Evolutionary conservation across 2,329 filamentous ascomycete species (phyloP), one percentile per base, ranked within the genome.

Genomic region (Periconia macrospinosa): DNA sequence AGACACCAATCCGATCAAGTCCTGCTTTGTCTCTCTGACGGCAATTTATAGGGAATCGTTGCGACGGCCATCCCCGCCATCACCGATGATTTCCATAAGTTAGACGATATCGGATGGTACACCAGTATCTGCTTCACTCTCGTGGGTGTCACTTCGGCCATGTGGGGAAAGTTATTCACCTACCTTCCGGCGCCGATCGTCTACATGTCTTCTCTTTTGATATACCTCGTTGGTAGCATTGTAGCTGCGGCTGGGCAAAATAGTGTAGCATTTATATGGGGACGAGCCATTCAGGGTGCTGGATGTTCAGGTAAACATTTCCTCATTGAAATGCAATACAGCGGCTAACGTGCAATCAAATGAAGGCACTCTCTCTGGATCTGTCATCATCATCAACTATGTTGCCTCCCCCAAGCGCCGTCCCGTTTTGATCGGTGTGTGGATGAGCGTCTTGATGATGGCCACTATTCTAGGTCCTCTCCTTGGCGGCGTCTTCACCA

Each of bases 91-190:
- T 62, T 61, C 56, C 50, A 55, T 17, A 37, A 35, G 9, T 49
- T 61, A 11, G 50, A 56, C 40, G 51, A 62, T 7, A 50, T 62
- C 30, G 56, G 53, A 17, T 63, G 60, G 59, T 63, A 63, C n/a
- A 54, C 52, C 10, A 51, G 50, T 10, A 56, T 59, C 7, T 41
- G 13, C 30, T 54, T 71, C 19, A 6, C 53, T 30, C 19, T 41
- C 3, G 44, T 42, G 10, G 37, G 23, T 13, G 37, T 17, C 15
- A 19, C 30, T 17, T 17, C 11, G 30, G 18, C 40, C 5, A 30
- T 53, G 41, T 56, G 43, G 40, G 54, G 54, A 10, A 56, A 56
- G 45, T 17, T 50, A 30, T 53, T 41, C 50, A 56, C 40, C 10
- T 53, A 50, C 44, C 18, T 56, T 14, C n/a, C 19, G 10, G 27